Percentiles rank a stretch among this genome's conserved stretches.
phyloP scores from a whole-genome alignment of 2,329 filamentous ascomycete species.

The Pestalotiopsis sp. region DNA sequence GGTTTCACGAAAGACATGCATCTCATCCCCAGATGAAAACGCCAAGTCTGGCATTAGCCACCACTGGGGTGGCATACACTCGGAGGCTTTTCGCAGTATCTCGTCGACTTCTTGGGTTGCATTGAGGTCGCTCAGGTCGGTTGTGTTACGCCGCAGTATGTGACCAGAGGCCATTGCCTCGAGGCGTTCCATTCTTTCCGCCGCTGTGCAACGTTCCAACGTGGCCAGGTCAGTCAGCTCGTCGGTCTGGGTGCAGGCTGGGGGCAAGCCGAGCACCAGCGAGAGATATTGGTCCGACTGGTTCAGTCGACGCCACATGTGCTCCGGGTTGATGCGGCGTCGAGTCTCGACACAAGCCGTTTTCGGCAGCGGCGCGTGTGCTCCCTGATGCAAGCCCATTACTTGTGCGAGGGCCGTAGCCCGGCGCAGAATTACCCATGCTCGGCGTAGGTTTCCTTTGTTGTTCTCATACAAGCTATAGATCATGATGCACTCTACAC shows the following conservation, averaged over 20 bases:
- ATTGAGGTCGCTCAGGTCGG: neutral
- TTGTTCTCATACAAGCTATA: conserved; percentile 50
- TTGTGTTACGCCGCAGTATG: neutral
- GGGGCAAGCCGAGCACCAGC: conserved; percentile 49
- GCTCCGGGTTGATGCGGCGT: conserved; percentile 28
- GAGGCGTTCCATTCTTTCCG: conserved; percentile 14
- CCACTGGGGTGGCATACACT: neutral
- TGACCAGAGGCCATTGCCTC: neutral
- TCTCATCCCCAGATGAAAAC: conserved; percentile 10
- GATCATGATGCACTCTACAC: conserved; percentile 52
- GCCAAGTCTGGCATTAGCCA: conserved; percentile 13
- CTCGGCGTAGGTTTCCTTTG: conserved; percentile 45
- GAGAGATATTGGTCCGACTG: conserved; percentile 50
- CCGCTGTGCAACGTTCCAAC: conserved; percentile 25
- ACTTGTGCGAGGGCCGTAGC: conserved; percentile 48
- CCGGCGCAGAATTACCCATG: conserved; percentile 49
- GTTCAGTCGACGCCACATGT: conserved; percentile 50
- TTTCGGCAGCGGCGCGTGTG: conserved; percentile 19
- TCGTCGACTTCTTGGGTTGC: neutral
- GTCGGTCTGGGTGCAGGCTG: conserved; percentile 35
- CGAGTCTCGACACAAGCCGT: neutral
- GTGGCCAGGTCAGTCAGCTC: conserved; percentile 19
- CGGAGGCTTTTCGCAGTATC: neutral
- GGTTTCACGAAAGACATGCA: conserved; percentile 31
- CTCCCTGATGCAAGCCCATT: conserved; percentile 35